Evolutionary conservation across 2,329 filamentous ascomycete species (phyloP), one percentile per base, ranked within the genome.

Genomic region (Talaromyces sp.): DNA sequence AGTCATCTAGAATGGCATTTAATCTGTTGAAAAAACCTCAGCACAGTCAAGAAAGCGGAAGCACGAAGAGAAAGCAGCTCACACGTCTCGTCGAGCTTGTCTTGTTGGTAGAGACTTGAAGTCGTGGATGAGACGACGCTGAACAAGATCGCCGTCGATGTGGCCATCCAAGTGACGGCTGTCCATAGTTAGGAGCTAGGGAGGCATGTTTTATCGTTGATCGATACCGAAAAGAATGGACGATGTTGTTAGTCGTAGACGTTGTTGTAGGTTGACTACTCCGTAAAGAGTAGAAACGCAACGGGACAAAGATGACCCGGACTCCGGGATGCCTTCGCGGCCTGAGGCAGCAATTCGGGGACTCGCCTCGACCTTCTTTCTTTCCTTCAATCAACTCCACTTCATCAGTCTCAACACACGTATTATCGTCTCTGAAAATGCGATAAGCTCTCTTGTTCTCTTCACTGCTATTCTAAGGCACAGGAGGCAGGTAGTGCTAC

Each of bases 1-100:
- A 59, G 22, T 66, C 60, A 40, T 67, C 61, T 33, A 74, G 41
- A 25, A 75, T 62, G 6, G 61, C 63, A 41, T 62, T 64, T 33
- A 65, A 66, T 33, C 72, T 74, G 61, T 13, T 11, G 7, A 25
- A 10, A n/a, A 17, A 3, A n/a, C 21, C 19, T 52, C 22, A 52
- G 48, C 48, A n/a, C 15, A 39, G 48, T 25, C 19, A 52, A 21
- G 10, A 17, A 37, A 52, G 13, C 31, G 19, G 7, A 13, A 52
- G 43, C 37, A 10, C 7, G 39, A 39, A 21, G 21, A 36, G 21
- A 11, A 17, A 37, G 45, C 25, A 11, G 10, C 63, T 48, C 64
- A 66, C 63, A 58, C 62, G 36, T 53, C 57, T 51, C 58, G 62
- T 31, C 70, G 69, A 53, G 59, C 64, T 17, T 58, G 46, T 7